Base-by-base conservation (phyloP, 495 filamentous ascomycete genomes). In the Aspergillus wentii region DNA sequence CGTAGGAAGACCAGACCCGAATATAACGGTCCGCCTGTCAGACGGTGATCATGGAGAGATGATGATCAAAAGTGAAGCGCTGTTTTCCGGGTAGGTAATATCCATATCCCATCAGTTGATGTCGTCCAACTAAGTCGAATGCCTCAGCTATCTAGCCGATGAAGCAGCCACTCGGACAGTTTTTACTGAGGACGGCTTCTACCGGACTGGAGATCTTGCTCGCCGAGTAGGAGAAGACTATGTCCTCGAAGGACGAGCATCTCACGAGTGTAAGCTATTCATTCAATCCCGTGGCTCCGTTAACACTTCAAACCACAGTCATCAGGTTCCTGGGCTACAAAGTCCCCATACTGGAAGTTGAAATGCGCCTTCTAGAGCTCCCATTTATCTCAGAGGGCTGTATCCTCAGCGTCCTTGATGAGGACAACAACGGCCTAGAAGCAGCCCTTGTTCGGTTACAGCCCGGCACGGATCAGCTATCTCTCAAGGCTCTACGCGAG, bases 111-210 rank as follows among this genome's bases (percentile, higher is more conserved):
- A n/a, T n/a, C n/a, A n/a, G n/a, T n/a, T n/a, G n/a, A n/a, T n/a
- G n/a, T n/a, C n/a, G n/a, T n/a, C n/a, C n/a, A n/a, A n/a, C n/a
- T n/a, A n/a, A n/a, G n/a, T n/a, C n/a, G n/a, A n/a, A n/a, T n/a
- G n/a, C n/a, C n/a, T n/a, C n/a, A n/a, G 44, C 25, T 48, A 48
- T 30, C 33, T 43, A 3, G 32, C 30, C 40, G 29, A 48, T 18
- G 9, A 44, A 11, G 30, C 21, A 10, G 40, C 44, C n/a, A n/a
- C n/a, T n/a, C n/a, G n/a, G n/a, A n/a, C 33, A 8, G 33, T 25
- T 22, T 48, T 48, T 19, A 30, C 31, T 15, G 34, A 31, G 9
- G 44, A 48, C 8, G 40, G 40, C 10, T 48, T 33, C 30, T 38
- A 33, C 35, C 21, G 22, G 22, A 43, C 44, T 10, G 44, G 44